Evolutionary conservation across 306 rosid genomes (phyloP), one percentile per base, ranked within the genome.

Genomic region (Pueraria montana): DNA sequence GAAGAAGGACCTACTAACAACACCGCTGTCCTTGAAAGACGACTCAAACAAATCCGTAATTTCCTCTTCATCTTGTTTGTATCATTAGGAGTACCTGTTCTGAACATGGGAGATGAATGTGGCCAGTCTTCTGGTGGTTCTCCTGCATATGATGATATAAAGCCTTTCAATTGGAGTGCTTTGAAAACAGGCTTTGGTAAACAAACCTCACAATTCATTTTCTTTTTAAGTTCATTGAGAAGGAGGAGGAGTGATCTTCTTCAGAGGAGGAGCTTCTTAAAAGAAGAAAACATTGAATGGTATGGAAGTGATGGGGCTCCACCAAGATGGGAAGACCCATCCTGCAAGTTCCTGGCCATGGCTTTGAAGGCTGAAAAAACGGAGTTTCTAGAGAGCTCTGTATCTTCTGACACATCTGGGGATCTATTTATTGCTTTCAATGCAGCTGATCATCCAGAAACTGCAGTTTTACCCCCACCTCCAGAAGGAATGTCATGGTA

Each of bases 41-140:
- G 97, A 23, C 94, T 96, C 34, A 92, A 91, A 84, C 99, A 92
- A 82, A 86, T 91, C 46, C 98, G 98, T 1, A 93, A 93, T 75
- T 96, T 90, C 88, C 87, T 93, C 26, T 92, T 90, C 72, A 83
- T 86, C 72, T 77, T 93, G 85, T 92, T 82, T 82, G 83, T 93
- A 86, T 96, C 99, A 23, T 79, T 93, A 77, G 99, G 99, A 27
- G 94, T 93, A 56, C 99, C 98, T 84, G 89, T 96, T 87, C 93
- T 96, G 81, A 91, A 88, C 89, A 93, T 93, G 98, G 97, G 99
- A 82, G 99, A 96, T 40, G 99, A 93, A 82, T 93, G 96, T 55
- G 99, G 97, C 74, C 93, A 87, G 62, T 91, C 96, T 67, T 76
- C 88, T 65, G 92, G 92, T 27, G 98, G 94, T 74, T 93, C 94